Percentiles rank a stretch among this genome's conserved stretches.
Conservation (phyloP, 192 early-diverging fungal species). For the Tieghemiomyces parasiticus region DNA sequence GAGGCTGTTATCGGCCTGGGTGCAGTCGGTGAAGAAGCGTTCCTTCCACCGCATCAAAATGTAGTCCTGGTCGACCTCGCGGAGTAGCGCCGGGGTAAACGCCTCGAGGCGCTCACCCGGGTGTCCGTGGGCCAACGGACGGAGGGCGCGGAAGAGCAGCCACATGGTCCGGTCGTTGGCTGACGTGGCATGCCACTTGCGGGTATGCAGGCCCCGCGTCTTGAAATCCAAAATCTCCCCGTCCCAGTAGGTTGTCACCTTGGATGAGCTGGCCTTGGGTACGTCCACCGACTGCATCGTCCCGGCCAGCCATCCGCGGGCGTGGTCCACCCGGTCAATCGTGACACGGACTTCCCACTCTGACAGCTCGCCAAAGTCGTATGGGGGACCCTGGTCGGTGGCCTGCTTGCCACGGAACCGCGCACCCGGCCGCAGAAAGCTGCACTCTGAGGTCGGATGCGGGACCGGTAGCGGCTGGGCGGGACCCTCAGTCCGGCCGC, state of each 20-base stretch:
- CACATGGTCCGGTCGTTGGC: conserved; percentile 28
- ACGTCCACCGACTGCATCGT: conserved; percentile 46
- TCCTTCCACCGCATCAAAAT: conserved; percentile 65
- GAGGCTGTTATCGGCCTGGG: conserved; percentile 33
- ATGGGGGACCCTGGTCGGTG: not conserved
- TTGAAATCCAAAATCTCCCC: conserved; percentile 52
- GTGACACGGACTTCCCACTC: conserved; percentile 10
- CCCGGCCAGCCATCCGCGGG: conserved; percentile 20
- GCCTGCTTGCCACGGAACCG: conserved; percentile 8
- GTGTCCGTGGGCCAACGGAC: conserved; percentile 14
- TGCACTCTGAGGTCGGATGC: not conserved
- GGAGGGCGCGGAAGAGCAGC: conserved; percentile 23
- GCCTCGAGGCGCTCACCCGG: conserved; percentile 15
- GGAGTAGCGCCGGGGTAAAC: conserved; percentile 24
- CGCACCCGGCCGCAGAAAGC: conserved; percentile 4
- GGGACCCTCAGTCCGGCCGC: not conserved
- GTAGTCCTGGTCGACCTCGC: conserved; percentile 35
- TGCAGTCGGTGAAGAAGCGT: conserved; percentile 35
- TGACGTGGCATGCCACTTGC: conserved; percentile 34
- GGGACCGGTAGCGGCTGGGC: not conserved
- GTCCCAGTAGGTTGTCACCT: conserved; percentile 43
- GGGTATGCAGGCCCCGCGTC: conserved; percentile 34
- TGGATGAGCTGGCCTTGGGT: conserved; percentile 25
- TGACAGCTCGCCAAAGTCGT: not conserved
- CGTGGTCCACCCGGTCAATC: conserved; percentile 25